Conservation (phyloP, 2,329 filamentous ascomycete species). For the Claviceps sp. region DNA sequence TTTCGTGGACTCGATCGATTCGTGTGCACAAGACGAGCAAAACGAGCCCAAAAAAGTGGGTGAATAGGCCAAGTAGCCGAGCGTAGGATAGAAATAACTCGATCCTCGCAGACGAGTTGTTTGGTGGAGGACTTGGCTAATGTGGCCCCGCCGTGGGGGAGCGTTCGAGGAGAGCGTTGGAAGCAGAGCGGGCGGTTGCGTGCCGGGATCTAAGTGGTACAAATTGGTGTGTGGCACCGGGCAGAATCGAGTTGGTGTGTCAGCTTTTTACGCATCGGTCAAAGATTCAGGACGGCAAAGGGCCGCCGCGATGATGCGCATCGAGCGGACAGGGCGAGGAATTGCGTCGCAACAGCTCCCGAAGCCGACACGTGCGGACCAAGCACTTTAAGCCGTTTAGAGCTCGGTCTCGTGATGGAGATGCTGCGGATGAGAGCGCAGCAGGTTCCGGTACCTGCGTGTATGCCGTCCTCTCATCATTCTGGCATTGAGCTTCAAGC, state of each 20-base stretch:
- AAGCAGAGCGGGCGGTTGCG: constrained; percentile 5
- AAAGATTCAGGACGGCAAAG: background rate
- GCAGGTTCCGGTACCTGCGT: background rate
- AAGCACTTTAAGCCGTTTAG: background rate
- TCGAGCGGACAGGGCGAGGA: background rate
- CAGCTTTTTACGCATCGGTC: too few relatives aligned
- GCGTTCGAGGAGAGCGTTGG: constrained; percentile 3
- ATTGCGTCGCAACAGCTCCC: background rate
- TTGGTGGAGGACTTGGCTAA: constrained; percentile 6
- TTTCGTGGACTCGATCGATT: constrained; percentile 16
- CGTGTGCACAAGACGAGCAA: constrained; percentile 31
- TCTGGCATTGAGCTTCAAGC: background rate
- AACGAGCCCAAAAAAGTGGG: constrained; percentile 54
- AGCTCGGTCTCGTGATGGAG: background rate
- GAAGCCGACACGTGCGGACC: background rate
- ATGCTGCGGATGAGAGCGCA: background rate
- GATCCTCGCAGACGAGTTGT: constrained; percentile 5
- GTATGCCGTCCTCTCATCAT: background rate
- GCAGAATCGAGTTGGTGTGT: too few relatives aligned
- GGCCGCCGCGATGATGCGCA: background rate
- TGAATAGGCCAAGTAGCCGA: constrained; percentile 14
- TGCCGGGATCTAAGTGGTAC: constrained; percentile 2
- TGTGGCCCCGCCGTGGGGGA: background rate
- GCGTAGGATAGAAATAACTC: background rate
- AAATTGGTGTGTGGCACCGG: background rate